Base-by-base conservation (phyloP, 2,329 filamentous ascomycete species). In the Rutstroemia sp. region DNA sequence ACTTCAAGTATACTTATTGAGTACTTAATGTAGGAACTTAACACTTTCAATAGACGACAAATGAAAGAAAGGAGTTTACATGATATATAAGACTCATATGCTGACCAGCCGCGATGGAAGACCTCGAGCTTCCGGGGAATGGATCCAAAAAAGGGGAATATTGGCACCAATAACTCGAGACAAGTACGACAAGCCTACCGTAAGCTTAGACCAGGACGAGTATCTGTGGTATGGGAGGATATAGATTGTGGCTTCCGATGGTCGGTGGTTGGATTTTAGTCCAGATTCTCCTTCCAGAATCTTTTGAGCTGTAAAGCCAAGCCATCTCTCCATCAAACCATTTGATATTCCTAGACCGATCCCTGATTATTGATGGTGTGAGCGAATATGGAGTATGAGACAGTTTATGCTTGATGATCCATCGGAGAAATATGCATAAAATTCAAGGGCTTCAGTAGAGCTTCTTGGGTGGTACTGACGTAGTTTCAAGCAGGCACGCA, bases 1-100 rank as follows among this genome's bases (percentile, higher is more conserved):
- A 58, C 16, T 68, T 68, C 54, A 66, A 60, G 59, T 68, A 68
- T 61, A 66, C 63, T 56, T 69, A 63, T 61, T 68, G 54, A 62
- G 42, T 9, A 50, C 21, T n/a, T 12, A 10, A 21, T 25, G 42
- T 19, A 23, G 4, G 42, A 12, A 6, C 5, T 45, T 19, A 14
- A 14, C 9, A 30, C 30, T 34, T 2, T 34, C 9, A 34, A 34
- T 34, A 34, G 30, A 34, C 30, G 9, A 34, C 30, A 34, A n/a
- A 19, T 2, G 39, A 42, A 42, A 18, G 5, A 42, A 42, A 42
- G 39, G 39, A 42, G 39, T 42, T 42, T 42, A 14, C 16, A 42
- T 19, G 39, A 19, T 9, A 42, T 19, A 18, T 1, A 27, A 27
- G 25, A 27, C 25, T 34, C 27, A 12, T 30, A 30, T 34, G 30